Evolutionary conservation across 1,284 basidiomycete genomes (phyloP).

Genomic region (Volvariella volvacea): DNA sequence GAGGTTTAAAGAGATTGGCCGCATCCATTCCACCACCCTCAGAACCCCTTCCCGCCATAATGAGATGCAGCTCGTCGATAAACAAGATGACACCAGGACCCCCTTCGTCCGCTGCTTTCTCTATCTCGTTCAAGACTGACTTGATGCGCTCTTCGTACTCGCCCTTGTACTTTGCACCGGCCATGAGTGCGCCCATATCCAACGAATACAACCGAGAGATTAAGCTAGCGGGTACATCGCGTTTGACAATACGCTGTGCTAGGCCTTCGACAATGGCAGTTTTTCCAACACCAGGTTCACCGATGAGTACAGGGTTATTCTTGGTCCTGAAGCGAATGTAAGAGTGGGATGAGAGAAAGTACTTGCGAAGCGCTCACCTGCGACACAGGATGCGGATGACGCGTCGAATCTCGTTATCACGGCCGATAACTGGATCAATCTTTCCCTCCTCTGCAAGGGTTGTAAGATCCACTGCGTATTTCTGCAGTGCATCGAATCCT

Average conservation of each 20-base stretch:
- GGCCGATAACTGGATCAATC: slow-evolving; percentile 89
- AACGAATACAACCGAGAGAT: slow-evolving; percentile 81
- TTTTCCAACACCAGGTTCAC: slow-evolving; percentile 92
- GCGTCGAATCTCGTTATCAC: slow-evolving; percentile 84
- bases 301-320: slow-evolving; percentile 90
- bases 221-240: slow-evolving; percentile 88
- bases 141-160: slow-evolving; percentile 99
- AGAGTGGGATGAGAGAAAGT: slow-evolving; percentile 17
- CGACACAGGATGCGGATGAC: slow-evolving; percentile 44
- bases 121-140: slow-evolving; percentile 87
- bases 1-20: slow-evolving; percentile 86
- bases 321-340: slow-evolving; percentile 56
- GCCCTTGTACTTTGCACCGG: slow-evolving; percentile 93
- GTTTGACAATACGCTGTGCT: slow-evolving; percentile 92
- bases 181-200: slow-evolving; percentile 95
- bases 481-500: slow-evolving; percentile 81
- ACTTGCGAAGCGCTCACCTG: slow-evolving; percentile 16
- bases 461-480: slow-evolving; percentile 84
- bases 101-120: slow-evolving; percentile 84
- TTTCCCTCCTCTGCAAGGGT: slow-evolving; percentile 85
- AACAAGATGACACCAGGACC: slow-evolving; percentile 84
- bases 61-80: slow-evolving; percentile 90
- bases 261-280: slow-evolving; percentile 94
- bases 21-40: slow-evolving; percentile 81
- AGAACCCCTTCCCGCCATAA: slow-evolving; percentile 79